These are phyloP conservation scores for Teunomyces atbi DNA, from an alignment of 805 yeast genomes.

Conservation along the genomic window DNA sequence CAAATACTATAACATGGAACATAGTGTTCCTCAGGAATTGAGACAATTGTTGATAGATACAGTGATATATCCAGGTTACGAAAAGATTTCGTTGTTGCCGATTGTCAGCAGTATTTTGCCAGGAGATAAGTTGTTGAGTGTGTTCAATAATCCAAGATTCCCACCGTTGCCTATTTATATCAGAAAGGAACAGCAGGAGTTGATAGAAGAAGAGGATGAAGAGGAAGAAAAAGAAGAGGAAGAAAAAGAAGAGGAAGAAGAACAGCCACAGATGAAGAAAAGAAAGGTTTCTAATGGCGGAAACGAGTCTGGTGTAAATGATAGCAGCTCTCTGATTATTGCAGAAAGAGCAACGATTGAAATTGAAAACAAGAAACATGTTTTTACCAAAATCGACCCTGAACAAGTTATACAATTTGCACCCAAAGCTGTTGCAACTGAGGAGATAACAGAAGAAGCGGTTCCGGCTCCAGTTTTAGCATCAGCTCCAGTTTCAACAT, in stretches of 20 bases:
- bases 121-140: slow-evolving; percentile 51
- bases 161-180: slow-evolving; percentile 47
- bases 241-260: background rate
- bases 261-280: slow-evolving; percentile 4
- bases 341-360: background rate
- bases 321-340: background rate
- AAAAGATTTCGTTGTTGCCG: slow-evolving; percentile 66
- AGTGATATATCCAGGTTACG: slow-evolving; percentile 68
- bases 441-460: slow-evolving; percentile 6
- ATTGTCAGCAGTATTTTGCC: slow-evolving; percentile 56
- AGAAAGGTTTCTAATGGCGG: slow-evolving; percentile 5
- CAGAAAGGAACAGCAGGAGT: slow-evolving; percentile 12
- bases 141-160: slow-evolving; percentile 72
- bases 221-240: background rate
- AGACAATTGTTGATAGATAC: slow-evolving; percentile 44
- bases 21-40: slow-evolving; percentile 32
- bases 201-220: slow-evolving; percentile 4
- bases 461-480: slow-evolving; percentile 7
- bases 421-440: slow-evolving; percentile 6
- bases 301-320: background rate
- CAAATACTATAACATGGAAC: slow-evolving; percentile 21
- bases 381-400: slow-evolving; percentile 5
- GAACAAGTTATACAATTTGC: slow-evolving; percentile 7
- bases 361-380: background rate
- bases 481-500: slow-evolving; percentile 3